Conservation (phyloP, 176 grass and related monocot species). For the Secale cereale region DNA sequence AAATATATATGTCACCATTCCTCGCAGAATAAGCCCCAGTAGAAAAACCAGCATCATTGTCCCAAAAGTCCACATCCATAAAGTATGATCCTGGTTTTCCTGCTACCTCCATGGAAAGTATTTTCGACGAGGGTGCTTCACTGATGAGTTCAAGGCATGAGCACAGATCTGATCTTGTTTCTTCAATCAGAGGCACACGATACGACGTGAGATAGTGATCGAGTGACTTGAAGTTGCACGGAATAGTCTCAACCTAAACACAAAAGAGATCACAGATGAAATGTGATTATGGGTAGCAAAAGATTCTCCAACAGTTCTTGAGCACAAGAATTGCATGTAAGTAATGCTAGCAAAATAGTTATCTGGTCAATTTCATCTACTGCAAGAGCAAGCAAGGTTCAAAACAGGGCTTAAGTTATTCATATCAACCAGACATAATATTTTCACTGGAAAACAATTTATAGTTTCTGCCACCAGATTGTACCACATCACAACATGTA, state of each 20-base stretch:
- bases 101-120: slow-evolving; percentile 40
- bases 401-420: not conserved
- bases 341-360: not conserved
- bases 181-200: slow-evolving; percentile 56
- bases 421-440: not conserved
- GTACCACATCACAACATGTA: not conserved
- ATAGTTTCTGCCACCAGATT: not conserved
- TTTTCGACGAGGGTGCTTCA: slow-evolving; percentile 43
- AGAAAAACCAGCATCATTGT: slow-evolving; percentile 27
- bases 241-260: slow-evolving; percentile 52
- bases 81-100: slow-evolving; percentile 16
- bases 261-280: not conserved
- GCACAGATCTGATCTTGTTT: slow-evolving; percentile 55
- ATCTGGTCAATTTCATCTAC: not conserved
- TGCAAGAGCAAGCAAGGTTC: not conserved
- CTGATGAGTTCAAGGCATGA: slow-evolving; percentile 46
- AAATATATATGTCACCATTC: slow-evolving; percentile 58
- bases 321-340: not conserved
- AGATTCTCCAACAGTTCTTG: not conserved
- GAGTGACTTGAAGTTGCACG: slow-evolving; percentile 38
- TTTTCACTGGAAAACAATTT: not conserved
- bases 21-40: slow-evolving; percentile 43
- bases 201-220: slow-evolving; percentile 48
- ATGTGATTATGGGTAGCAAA: not conserved
- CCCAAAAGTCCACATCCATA: slow-evolving; percentile 54